Percentiles rank a stretch among this genome's conserved stretches.
Conservation (phyloP, 345 rosid genomes). For the Populus alba region DNA sequence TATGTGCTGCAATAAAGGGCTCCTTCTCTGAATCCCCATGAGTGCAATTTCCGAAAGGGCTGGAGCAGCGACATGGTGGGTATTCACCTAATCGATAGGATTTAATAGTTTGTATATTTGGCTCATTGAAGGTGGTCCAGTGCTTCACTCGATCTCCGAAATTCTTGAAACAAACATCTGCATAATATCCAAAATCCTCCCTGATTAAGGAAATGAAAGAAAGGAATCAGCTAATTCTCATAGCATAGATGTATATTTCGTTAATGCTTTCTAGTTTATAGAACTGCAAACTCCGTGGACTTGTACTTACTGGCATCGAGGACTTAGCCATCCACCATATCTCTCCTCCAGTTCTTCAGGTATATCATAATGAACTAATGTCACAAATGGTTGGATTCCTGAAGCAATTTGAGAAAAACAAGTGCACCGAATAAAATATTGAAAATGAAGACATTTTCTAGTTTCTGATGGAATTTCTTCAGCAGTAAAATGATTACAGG, state of each 20-base stretch:
- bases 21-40: constrained; percentile 20
- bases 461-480: not conserved
- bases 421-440: too few species aligned
- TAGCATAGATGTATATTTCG: too few species aligned
- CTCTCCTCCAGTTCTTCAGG: constrained; percentile 16
- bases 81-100: constrained; percentile 15
- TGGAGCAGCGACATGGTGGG: constrained; percentile 26
- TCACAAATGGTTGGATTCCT: constrained; percentile 12
- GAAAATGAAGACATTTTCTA: too few species aligned
- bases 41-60: constrained; percentile 19
- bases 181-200: constrained; percentile 23
- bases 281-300: too few species aligned
- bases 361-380: constrained; percentile 5
- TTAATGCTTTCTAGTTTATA: too few species aligned
- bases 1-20: constrained; percentile 26
- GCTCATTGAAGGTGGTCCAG: constrained; percentile 27
- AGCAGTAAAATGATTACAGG: too few species aligned
- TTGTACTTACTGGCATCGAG: not conserved
- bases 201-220: not conserved
- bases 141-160: constrained; percentile 24
- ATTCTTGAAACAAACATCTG: constrained; percentile 18
- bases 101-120: constrained; percentile 8
- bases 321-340: constrained; percentile 16
- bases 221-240: not conserved
- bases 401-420: not conserved